A percentile compares a stretch with the other conserved stretches of the same genome.
Evolutionary conservation across 2,329 filamentous ascomycete genomes (phyloP).

Genomic region (Mariannaea sp.): DNA sequence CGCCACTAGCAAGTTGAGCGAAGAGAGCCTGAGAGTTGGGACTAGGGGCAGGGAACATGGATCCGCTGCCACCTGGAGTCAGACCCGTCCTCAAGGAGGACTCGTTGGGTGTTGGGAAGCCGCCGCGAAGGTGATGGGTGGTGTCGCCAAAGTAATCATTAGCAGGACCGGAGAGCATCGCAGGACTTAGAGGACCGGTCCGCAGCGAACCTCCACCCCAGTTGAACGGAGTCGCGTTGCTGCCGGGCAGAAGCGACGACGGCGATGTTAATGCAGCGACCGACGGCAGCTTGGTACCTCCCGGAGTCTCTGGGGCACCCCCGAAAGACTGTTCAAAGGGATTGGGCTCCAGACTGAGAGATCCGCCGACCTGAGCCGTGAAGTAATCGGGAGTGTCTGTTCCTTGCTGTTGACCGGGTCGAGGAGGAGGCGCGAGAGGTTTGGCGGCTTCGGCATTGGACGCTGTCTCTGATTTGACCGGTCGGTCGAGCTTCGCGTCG

Average conservation of each 20-base stretch:
- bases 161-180: constrained; percentile 88
- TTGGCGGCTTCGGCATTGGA: constrained; percentile 64
- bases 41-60: constrained; percentile 94
- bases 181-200: constrained; percentile 91
- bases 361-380: constrained; percentile 57
- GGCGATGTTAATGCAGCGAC: constrained; percentile 92
- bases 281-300: constrained; percentile 80
- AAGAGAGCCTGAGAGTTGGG: constrained; percentile 85
- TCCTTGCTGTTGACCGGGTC: constrained; percentile 58
- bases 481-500: constrained; percentile 53
- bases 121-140: constrained; percentile 74
- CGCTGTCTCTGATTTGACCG: constrained; percentile 54
- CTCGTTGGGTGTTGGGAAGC: constrained; percentile 95
- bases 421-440: constrained; percentile 73
- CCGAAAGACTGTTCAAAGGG: constrained; percentile 96
- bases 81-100: constrained; percentile 89
- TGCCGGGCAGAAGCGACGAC: constrained; percentile 75
- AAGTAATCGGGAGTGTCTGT: constrained; percentile 72
- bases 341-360: constrained; percentile 83
- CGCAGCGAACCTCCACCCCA: constrained; percentile 86
- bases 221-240: constrained; percentile 73
- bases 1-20: constrained; percentile 76
- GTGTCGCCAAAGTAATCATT: constrained; percentile 89
- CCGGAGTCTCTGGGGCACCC: constrained; percentile 75
- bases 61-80: constrained; percentile 92